Percentiles rank a stretch among this genome's conserved stretches.
phyloP scores from a whole-genome alignment of 495 filamentous ascomycete genomes.

The Monascus purpureus region DNA sequence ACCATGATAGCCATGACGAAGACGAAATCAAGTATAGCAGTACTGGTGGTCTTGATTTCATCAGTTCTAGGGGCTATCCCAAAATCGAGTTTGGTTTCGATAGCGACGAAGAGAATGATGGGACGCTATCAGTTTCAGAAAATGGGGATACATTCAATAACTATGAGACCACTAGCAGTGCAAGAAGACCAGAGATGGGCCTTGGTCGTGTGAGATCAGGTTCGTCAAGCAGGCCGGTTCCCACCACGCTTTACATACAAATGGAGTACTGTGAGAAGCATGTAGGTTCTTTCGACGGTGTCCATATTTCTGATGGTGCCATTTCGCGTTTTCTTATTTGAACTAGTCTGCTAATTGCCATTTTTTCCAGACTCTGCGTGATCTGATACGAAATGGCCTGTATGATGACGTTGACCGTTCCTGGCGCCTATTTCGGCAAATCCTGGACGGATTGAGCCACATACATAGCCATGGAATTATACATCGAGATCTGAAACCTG shows the following conservation, averaged over 20 bases:
- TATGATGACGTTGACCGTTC: conserved; percentile 57
- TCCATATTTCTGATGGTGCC: no score
- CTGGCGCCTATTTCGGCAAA: conserved; percentile 86
- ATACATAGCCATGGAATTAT: conserved; percentile 88
- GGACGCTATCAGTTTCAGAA: conserved; percentile 15
- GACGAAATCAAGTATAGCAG: conserved; percentile 59
- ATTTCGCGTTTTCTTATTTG: neutral
- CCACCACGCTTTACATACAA: conserved; percentile 62
- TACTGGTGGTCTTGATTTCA: conserved; percentile 80
- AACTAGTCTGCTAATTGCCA: conserved; percentile 6
- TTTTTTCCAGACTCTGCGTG: conserved; percentile 58
- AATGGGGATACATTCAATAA: conserved; percentile 12
- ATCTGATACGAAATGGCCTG: conserved; percentile 71
- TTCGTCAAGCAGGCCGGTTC: conserved; percentile 27
- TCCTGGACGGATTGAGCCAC: conserved; percentile 79
- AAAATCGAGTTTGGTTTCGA: conserved; percentile 68
- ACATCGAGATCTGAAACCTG: conserved; percentile 93
- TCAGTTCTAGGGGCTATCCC: conserved; percentile 74
- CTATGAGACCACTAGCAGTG: conserved; percentile 9
- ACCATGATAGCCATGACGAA: conserved; percentile 27
- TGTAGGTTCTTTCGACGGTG: conserved; percentile 27
- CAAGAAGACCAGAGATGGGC: conserved; percentile 12
- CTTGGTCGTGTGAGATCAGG: conserved; percentile 22
- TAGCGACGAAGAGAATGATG: conserved; percentile 43
- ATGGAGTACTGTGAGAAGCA: conserved; percentile 98